phyloP scores from a whole-genome alignment of 1,284 basidiomycete species.

The Dichomitus squalens region DNA sequence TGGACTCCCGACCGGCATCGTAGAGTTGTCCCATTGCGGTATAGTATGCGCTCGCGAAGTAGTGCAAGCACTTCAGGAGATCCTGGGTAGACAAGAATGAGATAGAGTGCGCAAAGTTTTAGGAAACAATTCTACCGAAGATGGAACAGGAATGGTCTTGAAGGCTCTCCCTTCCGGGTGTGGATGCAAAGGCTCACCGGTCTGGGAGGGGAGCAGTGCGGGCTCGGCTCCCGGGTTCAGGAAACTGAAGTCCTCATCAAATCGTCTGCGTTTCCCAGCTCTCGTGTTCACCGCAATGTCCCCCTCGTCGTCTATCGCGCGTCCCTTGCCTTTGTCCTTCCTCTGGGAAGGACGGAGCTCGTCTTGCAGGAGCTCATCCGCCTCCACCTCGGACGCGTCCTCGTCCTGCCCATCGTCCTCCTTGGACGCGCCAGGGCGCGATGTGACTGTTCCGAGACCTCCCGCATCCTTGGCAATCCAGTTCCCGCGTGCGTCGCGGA shows the following conservation, averaged over 20 bases:
- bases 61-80: slow-evolving; percentile 68
- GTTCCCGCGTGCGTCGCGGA: slow-evolving; percentile 35
- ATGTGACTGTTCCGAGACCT: slow-evolving; percentile 33
- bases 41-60: slow-evolving; percentile 66
- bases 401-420: slow-evolving; percentile 7
- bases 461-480: slow-evolving; percentile 40
- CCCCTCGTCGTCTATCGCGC: slow-evolving; percentile 18
- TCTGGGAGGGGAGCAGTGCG: background rate
- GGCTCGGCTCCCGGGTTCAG: slow-evolving; percentile 23
- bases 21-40: slow-evolving; percentile 57
- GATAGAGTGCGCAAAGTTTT: background rate
- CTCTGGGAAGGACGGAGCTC: background rate
- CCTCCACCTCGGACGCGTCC: slow-evolving; percentile 24
- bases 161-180: background rate
- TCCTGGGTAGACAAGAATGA: slow-evolving; percentile 46
- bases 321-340: slow-evolving; percentile 33
- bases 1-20: slow-evolving; percentile 50
- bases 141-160: slow-evolving; percentile 38
- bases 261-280: slow-evolving; percentile 40
- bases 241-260: slow-evolving; percentile 42
- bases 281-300: slow-evolving; percentile 26
- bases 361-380: slow-evolving; percentile 19
- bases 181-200: background rate
- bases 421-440: slow-evolving; percentile 17
- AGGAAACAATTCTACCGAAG: slow-evolving; percentile 44